These are phyloP conservation scores for Leavenworthia alabamica DNA, from an alignment of 345 rosid species.

Conservation along the genomic window DNA sequence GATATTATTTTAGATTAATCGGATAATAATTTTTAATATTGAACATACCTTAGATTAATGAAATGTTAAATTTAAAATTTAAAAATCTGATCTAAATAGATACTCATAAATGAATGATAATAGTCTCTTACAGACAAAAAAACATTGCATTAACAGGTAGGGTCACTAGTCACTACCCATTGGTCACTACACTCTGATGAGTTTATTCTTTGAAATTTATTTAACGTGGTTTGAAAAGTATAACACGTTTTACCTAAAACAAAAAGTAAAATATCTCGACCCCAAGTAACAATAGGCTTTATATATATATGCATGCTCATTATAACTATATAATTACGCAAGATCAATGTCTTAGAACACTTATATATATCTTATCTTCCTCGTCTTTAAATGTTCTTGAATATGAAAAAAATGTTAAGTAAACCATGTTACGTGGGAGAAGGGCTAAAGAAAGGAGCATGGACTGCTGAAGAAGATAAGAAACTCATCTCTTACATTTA, in stretches of 20 bases:
- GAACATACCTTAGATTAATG: no score
- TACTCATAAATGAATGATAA: no score
- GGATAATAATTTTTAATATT: no score
- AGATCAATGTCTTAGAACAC: constrained; percentile 4
- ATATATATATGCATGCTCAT: constrained; percentile 12
- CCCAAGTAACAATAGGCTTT: not conserved
- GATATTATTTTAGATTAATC: no score
- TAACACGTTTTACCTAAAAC: no score
- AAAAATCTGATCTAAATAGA: no score
- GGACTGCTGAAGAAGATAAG: constrained; percentile 33
- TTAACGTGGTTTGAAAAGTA: not conserved
- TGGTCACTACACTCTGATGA: not conserved
- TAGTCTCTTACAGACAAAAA: no score
- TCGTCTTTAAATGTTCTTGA: not conserved
- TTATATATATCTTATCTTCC: no score
- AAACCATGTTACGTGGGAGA: constrained; percentile 34
- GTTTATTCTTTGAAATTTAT: not conserved
- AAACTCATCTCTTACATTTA: constrained; percentile 29
- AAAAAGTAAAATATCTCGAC: not conserved
- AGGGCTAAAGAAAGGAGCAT: constrained; percentile 34
- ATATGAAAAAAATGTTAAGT: constrained; percentile 19
- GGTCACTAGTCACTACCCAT: not conserved
- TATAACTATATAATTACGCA: not conserved
- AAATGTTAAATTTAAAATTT: no score
- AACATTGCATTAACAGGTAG: no score